Evolutionary conservation across 441 rosid species (phyloP), one percentile per base, ranked within the genome.

Genomic region (Populus tomentosa): DNA sequence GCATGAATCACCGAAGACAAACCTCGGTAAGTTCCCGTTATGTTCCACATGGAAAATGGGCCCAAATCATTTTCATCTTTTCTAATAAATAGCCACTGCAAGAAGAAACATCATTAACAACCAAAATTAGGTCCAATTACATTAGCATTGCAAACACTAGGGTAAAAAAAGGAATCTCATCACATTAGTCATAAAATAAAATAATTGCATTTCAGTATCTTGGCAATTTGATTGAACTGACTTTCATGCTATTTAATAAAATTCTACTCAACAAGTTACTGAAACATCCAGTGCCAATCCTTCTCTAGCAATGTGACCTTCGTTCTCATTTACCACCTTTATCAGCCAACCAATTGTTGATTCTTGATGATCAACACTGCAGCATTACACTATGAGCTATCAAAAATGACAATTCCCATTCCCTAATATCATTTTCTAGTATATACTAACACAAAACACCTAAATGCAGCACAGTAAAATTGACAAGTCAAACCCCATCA

Each of bases 21-120:
- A 96, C 99, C 99, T 94, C 91, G 87, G 85, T 94, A 96, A 73
- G 99, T 94, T 87, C 99, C 99, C 18, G 98, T 94, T 78, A 96
- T 91, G 80, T 96, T 96, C 99, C 98, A 96, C 4, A 86, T 86
- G 13, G 93, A 78, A 76, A 87, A 88, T 24, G 97, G 88, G 73
- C 97, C 98, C 78, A 89, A 79, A 72, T 88, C 93, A 70, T 70
- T 87, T 77, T 87, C 90, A 38, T 87, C 96, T 80, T 87, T 94
- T 81, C 84, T 89, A 38, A 88, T 88, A 80, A 85, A 84, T 65
- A 92, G 88, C 97, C 94, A 89, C 99, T 96, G 88, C 87, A 87
- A 87, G 67, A 87, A 86, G 73, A 70, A 85, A 77, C 10, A 78
- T 10, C 36, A 78, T 80, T 20, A 64, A 72, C 7, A 67, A 71